Conservation (phyloP, 73 alveolate genomes). For the Tetrahymena elliotti region DNA sequence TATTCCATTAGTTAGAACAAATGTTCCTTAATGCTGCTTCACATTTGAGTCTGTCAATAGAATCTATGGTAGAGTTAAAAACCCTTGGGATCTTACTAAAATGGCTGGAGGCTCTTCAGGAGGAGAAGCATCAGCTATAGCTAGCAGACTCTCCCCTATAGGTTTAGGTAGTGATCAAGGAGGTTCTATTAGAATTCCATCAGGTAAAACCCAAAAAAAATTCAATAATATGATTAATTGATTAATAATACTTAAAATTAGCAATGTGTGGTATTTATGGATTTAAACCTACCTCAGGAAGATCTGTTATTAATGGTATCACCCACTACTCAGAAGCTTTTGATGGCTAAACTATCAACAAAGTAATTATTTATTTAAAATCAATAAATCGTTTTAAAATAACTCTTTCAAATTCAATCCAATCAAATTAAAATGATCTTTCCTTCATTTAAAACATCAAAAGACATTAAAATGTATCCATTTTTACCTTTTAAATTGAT, state of each 20-base stretch:
- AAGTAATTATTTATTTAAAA: neutral
- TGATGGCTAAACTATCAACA: neutral
- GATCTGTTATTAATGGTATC: neutral
- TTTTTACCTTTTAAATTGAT: too few relatives aligned
- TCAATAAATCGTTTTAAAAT: neutral
- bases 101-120: conserved; percentile 78
- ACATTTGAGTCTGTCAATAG: conserved; percentile 44
- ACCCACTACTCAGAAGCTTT: neutral
- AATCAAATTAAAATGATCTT: too few relatives aligned
- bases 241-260: neutral
- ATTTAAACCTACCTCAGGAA: neutral
- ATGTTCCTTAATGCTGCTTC: conserved; percentile 40
- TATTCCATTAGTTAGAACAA: conserved; percentile 48
- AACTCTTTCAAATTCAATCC: neutral
- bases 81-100: conserved; percentile 56
- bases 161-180: conserved; percentile 72
- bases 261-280: neutral
- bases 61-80: conserved; percentile 52
- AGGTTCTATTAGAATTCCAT: conserved; percentile 70
- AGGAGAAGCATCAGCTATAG: conserved; percentile 73
- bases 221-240: neutral
- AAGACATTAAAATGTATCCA: too few relatives aligned
- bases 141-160: conserved; percentile 53
- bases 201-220: conserved; percentile 6
- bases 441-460: too few relatives aligned